Evolutionary conservation across 352 stramenopile species (phyloP), one percentile per base, ranked within the genome.

Genomic region (Pythium rishiriense): DNA sequence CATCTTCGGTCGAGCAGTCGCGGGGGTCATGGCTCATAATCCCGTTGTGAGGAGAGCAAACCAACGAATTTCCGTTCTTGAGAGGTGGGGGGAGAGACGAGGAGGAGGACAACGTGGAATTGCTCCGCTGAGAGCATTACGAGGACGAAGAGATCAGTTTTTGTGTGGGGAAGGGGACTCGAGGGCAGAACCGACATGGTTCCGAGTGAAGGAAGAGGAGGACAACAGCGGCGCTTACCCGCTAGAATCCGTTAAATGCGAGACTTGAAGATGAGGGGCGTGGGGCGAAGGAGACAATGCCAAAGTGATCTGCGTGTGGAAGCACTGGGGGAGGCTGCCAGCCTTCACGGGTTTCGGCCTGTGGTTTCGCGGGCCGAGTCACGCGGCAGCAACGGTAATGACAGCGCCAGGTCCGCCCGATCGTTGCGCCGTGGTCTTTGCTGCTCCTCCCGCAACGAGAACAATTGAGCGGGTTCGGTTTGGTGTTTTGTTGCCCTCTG

Each of bases 21-120:
- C 58, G 60, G 26, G 45, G n/a, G 29, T 51, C 72, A 62, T 64
- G 22, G 58, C 61, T 78, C 71, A 78, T 78, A 61, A 19, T 69
- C 46, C 43, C 47, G 61, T 59, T 61, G 14, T 56, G 7, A 12
- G 33, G 39, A 19, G 28, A 17, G 11, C 22, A 6, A 12, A 54
- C n/a, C 21, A 57, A 22, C n/a, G 41, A 31, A 26, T 41, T 42
- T 51, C 39, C 42, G 56, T 47, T 52, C 59, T 55, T 43, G 37
- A 2, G 37, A 14, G 33, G 33, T 4, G 33, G 33, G 33, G 33
- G 33, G 33, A 39, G 33, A 9, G 10, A 39, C n/a, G n/a, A n/a
- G n/a, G n/a, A n/a, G n/a, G n/a, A n/a, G n/a, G n/a, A n/a, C n/a
- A n/a, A n/a, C n/a, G n/a, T 10, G 11, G 53, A 45, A 47, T 22